A percentile compares a stretch with the other conserved stretches of the same genome.
Evolutionary conservation across 2,329 filamentous ascomycete species (phyloP).

Genomic region (Lasiodiplodia citricola): DNA sequence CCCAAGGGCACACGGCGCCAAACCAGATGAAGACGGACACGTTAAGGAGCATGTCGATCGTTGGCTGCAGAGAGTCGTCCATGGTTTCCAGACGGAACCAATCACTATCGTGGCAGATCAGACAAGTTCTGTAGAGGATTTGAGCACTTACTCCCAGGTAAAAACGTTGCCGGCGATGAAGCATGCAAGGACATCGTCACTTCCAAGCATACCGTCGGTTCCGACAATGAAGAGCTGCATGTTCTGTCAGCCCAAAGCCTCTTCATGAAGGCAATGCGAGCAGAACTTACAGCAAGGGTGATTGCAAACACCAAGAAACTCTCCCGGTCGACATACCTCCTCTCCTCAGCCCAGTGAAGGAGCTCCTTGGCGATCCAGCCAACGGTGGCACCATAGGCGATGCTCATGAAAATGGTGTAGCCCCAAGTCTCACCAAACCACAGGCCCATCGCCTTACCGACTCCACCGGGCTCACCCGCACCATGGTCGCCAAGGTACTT

Average conservation of each 20-base stretch:
- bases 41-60: constrained; percentile 93
- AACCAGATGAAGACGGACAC: constrained; percentile 90
- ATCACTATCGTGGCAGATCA: constrained; percentile 55
- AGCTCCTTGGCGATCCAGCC: constrained; percentile 83
- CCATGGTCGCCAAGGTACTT: constrained; percentile 71
- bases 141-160: constrained; percentile 72
- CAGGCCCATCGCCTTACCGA: constrained; percentile 69
- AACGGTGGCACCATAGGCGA: constrained; percentile 76
- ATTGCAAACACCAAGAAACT: constrained; percentile 89
- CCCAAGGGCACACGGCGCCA: constrained; percentile 84
- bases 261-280: not conserved
- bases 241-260: not conserved
- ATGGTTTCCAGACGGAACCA: constrained; percentile 90
- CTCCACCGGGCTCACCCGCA: constrained; percentile 58
- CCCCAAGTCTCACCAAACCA: constrained; percentile 89
- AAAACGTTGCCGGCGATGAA: constrained; percentile 92
- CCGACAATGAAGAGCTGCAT: constrained; percentile 77
- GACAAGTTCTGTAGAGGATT: constrained; percentile 6
- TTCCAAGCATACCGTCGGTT: constrained; percentile 85
- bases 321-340: constrained; percentile 81
- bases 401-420: constrained; percentile 79
- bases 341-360: constrained; percentile 82
- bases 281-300: constrained; percentile 69
- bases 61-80: constrained; percentile 92
- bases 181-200: constrained; percentile 87